Conservation (phyloP, 2,329 filamentous ascomycete genomes). For the Phialemonium atrogriseum region DNA sequence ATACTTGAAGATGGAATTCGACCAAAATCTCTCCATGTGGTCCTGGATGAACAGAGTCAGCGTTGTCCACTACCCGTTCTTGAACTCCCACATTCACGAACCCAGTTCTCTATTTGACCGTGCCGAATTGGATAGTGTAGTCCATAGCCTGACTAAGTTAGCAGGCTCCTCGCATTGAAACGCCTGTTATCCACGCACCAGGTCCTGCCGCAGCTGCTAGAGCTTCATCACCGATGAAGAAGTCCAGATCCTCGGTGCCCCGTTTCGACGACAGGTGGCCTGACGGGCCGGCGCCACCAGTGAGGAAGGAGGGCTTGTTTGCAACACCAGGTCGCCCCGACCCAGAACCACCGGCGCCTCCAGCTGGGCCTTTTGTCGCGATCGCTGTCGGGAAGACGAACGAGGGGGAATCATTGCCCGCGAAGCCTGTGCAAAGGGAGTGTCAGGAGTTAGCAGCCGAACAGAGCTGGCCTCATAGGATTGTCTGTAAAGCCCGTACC, state of each 20-base stretch:
- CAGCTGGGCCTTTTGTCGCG: constrained; percentile 77
- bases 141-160: constrained; percentile 62
- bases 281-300: constrained; percentile 74
- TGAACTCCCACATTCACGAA: constrained; percentile 31
- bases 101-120: constrained; percentile 98
- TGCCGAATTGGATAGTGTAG: constrained; percentile 97
- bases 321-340: constrained; percentile 84
- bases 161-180: background rate
- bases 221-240: constrained; percentile 97
- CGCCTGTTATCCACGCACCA: constrained; percentile 55
- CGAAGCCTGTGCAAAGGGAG: constrained; percentile 62
- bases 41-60: constrained; percentile 49
- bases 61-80: background rate
- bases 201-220: constrained; percentile 75
- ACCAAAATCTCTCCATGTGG: constrained; percentile 99
- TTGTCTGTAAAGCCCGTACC: constrained; percentile 62
- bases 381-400: constrained; percentile 99
- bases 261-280: constrained; percentile 85
- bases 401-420: constrained; percentile 96
- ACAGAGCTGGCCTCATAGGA: constrained; percentile 17
- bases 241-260: constrained; percentile 95
- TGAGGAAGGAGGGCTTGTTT: constrained; percentile 93
- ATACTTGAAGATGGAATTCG: constrained; percentile 99
- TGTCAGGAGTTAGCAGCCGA: constrained; percentile 7
- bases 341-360: constrained; percentile 64